Conservation (phyloP, 164 flowering plant genomes). For the Hamamelis virginiana region DNA sequence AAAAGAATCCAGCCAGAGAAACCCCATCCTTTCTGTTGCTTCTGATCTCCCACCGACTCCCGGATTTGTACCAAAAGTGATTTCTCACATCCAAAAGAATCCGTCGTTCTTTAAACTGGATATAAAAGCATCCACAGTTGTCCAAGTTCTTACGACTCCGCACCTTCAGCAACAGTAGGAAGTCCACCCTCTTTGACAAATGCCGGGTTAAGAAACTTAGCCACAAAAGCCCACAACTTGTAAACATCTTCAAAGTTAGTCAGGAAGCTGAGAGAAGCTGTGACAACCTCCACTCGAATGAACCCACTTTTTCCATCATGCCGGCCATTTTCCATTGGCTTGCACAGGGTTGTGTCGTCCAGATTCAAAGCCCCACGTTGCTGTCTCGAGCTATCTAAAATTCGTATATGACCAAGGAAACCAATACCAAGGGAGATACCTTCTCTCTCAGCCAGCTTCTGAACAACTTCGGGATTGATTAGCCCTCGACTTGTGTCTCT, state of each 20-base stretch:
- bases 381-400: constrained; percentile 40
- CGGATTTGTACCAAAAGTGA: neutral
- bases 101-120: constrained; percentile 14
- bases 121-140: constrained; percentile 10
- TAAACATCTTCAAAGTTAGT: constrained; percentile 68
- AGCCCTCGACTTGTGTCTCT: constrained; percentile 50
- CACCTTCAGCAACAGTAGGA: constrained; percentile 49
- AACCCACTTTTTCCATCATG: constrained; percentile 37
- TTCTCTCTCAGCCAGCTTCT: constrained; percentile 70
- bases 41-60: constrained; percentile 8
- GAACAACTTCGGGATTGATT: constrained; percentile 73
- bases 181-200: constrained; percentile 44
- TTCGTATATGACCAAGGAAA: constrained; percentile 65
- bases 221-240: constrained; percentile 65
- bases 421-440: constrained; percentile 86
- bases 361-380: constrained; percentile 37
- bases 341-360: constrained; percentile 54
- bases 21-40: neutral
- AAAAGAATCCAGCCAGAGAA: constrained; percentile 1
- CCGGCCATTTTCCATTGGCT: constrained; percentile 53
- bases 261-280: constrained; percentile 63
- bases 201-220: constrained; percentile 56
- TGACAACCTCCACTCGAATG: constrained; percentile 59
- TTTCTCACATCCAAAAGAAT: constrained; percentile 2
- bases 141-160: constrained; percentile 33